These are phyloP conservation scores for Solanum peruvianum DNA, from an alignment of 257 asterid genomes.

Conservation along the genomic window DNA sequence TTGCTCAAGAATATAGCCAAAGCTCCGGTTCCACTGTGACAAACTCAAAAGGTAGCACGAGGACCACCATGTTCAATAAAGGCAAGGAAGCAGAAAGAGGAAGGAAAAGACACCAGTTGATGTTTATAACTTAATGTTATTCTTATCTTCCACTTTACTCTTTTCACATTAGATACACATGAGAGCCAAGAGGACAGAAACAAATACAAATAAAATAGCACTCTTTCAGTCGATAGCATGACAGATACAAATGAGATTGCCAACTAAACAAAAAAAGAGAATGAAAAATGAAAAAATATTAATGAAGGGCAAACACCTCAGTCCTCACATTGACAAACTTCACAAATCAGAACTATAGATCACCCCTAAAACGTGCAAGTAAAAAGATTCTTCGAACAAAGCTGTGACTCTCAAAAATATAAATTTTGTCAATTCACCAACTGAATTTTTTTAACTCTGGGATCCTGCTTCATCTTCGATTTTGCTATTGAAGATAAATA, in stretches of 20 bases:
- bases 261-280: background rate
- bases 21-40: slow-evolving; percentile 96
- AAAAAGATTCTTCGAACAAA: background rate
- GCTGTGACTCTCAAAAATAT: background rate
- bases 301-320: background rate
- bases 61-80: background rate
- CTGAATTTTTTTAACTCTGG: background rate
- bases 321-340: background rate
- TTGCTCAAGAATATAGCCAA: slow-evolving; percentile 73
- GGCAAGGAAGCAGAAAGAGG: background rate
- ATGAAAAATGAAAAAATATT: background rate
- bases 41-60: slow-evolving; percentile 5
- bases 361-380: background rate
- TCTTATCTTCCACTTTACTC: background rate
- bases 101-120: background rate
- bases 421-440: background rate
- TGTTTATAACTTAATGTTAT: background rate
- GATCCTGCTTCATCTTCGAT: background rate
- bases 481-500: background rate
- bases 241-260: background rate
- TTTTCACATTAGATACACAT: background rate
- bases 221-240: background rate
- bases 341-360: background rate
- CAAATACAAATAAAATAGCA: background rate
- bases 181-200: background rate